phyloP scores from a whole-genome alignment of 140 eudicot species.

The Oenanthe javanica region DNA sequence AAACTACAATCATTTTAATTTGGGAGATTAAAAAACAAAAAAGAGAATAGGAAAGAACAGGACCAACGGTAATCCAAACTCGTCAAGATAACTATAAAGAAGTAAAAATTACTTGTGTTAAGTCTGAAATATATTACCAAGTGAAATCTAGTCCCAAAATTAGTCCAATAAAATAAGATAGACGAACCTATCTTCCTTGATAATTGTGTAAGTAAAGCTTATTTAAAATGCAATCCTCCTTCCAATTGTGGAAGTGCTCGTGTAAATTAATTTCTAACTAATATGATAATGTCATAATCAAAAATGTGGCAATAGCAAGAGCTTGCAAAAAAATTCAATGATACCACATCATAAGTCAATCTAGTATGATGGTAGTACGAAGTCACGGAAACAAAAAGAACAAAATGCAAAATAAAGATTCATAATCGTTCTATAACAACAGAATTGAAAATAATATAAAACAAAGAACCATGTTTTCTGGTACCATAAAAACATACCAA shows the following conservation, averaged over 20 bases:
- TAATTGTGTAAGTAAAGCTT: background rate
- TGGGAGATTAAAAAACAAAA: no score
- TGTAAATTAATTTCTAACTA: background rate
- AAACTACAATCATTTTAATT: background rate
- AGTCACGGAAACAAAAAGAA: background rate
- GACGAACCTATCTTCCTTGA: background rate
- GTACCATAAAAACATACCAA: slow-evolving; percentile 37
- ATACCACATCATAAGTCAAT: background rate
- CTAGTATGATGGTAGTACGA: background rate
- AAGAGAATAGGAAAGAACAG: background rate
- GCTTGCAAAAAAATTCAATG: background rate
- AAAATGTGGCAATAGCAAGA: background rate
- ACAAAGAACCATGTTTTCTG: background rate
- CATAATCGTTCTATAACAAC: background rate
- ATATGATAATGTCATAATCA: background rate
- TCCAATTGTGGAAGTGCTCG: background rate
- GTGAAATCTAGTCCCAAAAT: background rate
- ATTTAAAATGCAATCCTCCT: background rate
- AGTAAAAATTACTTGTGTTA: background rate
- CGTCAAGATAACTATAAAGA: background rate
- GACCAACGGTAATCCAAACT: background rate
- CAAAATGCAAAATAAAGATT: background rate
- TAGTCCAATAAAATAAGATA: background rate
- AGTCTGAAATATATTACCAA: background rate
- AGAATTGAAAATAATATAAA: background rate